Base-by-base conservation (phyloP, 2,329 filamentous ascomycete species). In the Fusarium floridanum region DNA sequence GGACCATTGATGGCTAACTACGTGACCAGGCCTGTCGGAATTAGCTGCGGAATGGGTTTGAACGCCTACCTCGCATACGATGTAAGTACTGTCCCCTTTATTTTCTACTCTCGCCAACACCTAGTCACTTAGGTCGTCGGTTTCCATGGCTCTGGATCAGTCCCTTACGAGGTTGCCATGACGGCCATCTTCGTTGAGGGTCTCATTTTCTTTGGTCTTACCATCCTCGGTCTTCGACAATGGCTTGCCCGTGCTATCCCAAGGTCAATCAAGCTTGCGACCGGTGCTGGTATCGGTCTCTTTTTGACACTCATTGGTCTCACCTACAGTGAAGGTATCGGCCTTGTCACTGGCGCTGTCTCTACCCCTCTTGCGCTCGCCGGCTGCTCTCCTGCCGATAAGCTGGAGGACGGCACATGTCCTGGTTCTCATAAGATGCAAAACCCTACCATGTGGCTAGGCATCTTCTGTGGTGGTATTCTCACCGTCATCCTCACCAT, bases 121-220 rank as follows among this genome's bases (percentile, higher is more conserved):
- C 27, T 37, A 61, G 11, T 8, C 22, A 27, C 20, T 80, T 53
- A 79, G 83, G 80, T 37, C 32, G 94, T 97, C 66, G 95, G 95
- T 4, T 90, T 87, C 78, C 92, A 95, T 80, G 95, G 94, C 48
- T 88, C 86, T 22, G 94, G 94, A 3, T 86, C 88, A 41, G 91
- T 97, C 10, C 91, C 94, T 1, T 97, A 94, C 80, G 82, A 89
- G 63, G 88, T 95, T 50, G 95, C 95, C 37, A 85, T 97, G 43
- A 97, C 94, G 5, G 94, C 95, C 64, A 95, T 97, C 75, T 97
- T 97, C 80, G 92, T 97, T 16, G 95, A 97, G 82, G 95, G 95
- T 43, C 93, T 93, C 82, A 91, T 97, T 71, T 97, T 97, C 83
- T 90, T 97, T 61, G 93, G 86, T 2, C 88, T 97, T 48, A 94